Evolutionary conservation across 306 rosid species (phyloP).

Genomic region (Cicer pinnatifidum): DNA sequence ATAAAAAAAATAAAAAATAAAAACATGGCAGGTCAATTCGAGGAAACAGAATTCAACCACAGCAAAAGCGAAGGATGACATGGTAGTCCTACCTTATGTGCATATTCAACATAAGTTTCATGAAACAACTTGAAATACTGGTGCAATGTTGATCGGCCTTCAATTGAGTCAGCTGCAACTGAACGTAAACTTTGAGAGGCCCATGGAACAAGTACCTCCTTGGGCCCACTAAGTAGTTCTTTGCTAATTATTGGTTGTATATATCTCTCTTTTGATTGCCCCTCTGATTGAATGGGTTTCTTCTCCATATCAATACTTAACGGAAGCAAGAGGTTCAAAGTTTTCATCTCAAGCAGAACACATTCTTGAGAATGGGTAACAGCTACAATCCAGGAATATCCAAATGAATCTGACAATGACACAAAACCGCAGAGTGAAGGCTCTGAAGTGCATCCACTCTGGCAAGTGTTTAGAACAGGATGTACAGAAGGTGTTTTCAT

Average conservation of each 20-base stretch:
- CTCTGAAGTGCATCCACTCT: constrained; percentile 64
- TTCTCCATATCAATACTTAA: constrained; percentile 63
- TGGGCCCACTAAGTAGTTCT: constrained; percentile 85
- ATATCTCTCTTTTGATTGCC: constrained; percentile 60
- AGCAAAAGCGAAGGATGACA: constrained; percentile 24
- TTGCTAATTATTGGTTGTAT: constrained; percentile 71
- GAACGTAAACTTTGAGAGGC: constrained; percentile 73
- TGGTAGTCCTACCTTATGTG: constrained; percentile 74
- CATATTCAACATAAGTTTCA: constrained; percentile 94
- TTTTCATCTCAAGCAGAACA: constrained; percentile 83
- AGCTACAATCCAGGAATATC: constrained; percentile 93
- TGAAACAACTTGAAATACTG: constrained; percentile 93
- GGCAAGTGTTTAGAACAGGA: constrained; percentile 88
- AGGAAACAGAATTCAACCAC: constrained; percentile 17
- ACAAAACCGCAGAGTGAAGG: constrained; percentile 77
- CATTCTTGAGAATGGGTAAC: constrained; percentile 75
- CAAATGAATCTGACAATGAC: constrained; percentile 92
- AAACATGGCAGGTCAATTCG: constrained; percentile 25
- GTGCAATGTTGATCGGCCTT: constrained; percentile 89
- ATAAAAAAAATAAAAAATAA: constrained; percentile 22
- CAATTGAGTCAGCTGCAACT: constrained; percentile 87
- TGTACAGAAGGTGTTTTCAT: constrained; percentile 90
- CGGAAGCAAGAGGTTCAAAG: constrained; percentile 77
- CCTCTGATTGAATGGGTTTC: constrained; percentile 44
- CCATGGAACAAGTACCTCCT: constrained; percentile 80